Conservation (phyloP, 805 yeast species). For the Candida hispaniensis region DNA sequence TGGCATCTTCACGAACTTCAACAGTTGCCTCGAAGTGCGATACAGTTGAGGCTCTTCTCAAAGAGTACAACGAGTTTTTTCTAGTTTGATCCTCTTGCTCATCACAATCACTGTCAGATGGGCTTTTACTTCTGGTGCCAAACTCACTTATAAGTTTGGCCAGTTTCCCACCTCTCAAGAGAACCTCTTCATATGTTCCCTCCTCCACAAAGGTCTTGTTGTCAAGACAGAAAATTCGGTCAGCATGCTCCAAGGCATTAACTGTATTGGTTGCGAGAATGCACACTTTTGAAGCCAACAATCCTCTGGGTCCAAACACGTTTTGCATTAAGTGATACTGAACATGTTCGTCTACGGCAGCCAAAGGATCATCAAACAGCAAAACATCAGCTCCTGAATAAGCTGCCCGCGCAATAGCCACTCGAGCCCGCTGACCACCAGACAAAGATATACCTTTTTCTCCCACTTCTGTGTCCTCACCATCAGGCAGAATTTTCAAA, state of each 20-base stretch:
- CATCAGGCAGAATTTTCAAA: conserved; percentile 54
- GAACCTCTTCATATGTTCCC: conserved; percentile 51
- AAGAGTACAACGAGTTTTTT: conserved; percentile 15
- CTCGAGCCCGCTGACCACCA: conserved; percentile 87
- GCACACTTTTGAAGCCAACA: conserved; percentile 50
- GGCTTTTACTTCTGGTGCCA: conserved; percentile 34
- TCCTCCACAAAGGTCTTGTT: conserved; percentile 50
- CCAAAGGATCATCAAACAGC: conserved; percentile 67
- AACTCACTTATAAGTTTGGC: conserved; percentile 35
- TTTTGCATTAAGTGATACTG: conserved; percentile 63
- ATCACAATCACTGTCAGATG: conserved; percentile 15
- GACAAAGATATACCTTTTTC: conserved; percentile 81
- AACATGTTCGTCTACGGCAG: conserved; percentile 84
- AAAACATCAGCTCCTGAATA: conserved; percentile 56
- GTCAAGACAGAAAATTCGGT: conserved; percentile 50
- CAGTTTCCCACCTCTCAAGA: conserved; percentile 36
- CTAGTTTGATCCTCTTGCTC: conserved; percentile 19
- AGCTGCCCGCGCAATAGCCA: conserved; percentile 71
- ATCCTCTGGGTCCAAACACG: conserved; percentile 52
- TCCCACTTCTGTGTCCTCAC: conserved; percentile 76
- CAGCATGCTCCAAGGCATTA: conserved; percentile 57
- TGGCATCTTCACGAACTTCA: conserved; percentile 5
- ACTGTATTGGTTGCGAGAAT: conserved; percentile 78
- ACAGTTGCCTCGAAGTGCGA: conserved; percentile 1
- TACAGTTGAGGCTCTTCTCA: conserved; percentile 46